A percentile compares a stretch with the other conserved stretches of the same genome.
Evolutionary conservation across 2,329 filamentous ascomycete genomes (phyloP).

Genomic region (Apiospora rasikravindrae): DNA sequence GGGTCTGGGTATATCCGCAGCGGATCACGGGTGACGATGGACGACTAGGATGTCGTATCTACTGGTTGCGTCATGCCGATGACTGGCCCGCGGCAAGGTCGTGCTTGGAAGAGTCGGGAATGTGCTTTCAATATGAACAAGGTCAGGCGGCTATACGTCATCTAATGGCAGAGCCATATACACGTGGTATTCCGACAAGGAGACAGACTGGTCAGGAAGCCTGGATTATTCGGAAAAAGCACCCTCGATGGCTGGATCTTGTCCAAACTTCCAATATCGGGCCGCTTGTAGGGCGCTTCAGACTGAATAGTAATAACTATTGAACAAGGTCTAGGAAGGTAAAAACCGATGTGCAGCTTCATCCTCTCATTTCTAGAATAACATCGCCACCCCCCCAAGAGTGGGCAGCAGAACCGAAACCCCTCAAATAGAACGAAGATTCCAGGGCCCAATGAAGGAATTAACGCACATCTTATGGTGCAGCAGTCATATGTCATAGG

Average conservation of each 20-base stretch:
- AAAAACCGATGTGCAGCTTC: neutral
- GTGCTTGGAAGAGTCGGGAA: neutral
- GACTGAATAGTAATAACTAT: neutral
- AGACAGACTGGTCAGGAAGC: neutral
- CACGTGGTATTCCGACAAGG: neutral
- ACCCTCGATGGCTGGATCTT: neutral
- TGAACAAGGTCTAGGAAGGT: neutral
- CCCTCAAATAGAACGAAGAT: neutral
- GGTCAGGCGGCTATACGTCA: neutral
- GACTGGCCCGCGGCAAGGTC: neutral
- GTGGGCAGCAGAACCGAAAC: neutral
- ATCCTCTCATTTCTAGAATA: neutral
- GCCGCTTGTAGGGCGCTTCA: neutral
- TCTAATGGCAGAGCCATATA: neutral
- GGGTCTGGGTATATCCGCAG: neutral
- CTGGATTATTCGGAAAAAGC: neutral
- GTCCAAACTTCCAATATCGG: conserved; percentile 1
- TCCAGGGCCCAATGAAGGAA: neutral
- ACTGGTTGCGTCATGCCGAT: neutral
- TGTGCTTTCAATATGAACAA: neutral
- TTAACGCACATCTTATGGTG: neutral
- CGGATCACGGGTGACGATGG: neutral
- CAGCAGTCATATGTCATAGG: neutral
- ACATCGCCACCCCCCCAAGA: neutral
- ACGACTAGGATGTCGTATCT: neutral